Evolutionary conservation across 2,329 filamentous ascomycete species (phyloP), one percentile per base, ranked within the genome.

Genomic region (Sarocladium strictum): DNA sequence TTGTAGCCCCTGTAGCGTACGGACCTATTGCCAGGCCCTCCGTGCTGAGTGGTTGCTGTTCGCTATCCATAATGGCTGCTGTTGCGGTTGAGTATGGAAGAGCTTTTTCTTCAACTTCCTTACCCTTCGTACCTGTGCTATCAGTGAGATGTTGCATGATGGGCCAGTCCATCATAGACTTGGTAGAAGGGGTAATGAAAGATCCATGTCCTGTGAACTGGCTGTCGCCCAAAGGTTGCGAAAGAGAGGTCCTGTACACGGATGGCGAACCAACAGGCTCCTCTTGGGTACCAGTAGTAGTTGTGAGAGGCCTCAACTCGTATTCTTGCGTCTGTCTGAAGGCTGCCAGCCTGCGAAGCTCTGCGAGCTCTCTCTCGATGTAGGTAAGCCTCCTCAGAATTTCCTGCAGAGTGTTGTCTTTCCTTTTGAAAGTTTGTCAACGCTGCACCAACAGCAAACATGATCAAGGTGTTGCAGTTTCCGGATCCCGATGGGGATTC

Each of bases 331-430:
- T 15, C n/a, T 51, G 26, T 32, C 54, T 23, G 17, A 11, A 10
- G 38, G 66, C 51, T 66, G 53, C 64, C 27, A 76, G 7, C 38
- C 6, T 43, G 17, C 7, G 19, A 55, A 52, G 59, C 84, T 32
- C 29, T 12, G 29, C 80, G 58, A 84, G 73, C 64, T 83, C 84
- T 53, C 64, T 71, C 63, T 84, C 80, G 43, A 84, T 68, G 53
- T 67, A 72, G 58, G 76, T 79, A 53, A 84, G 69, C 11, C 76
- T 72, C 49, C 83, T 79, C 27, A 84, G 69, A 53, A 85, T 84
- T 61, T 85, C 79, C 40, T 81, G 74, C 60, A 84, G 70, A 2
- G 80, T 84, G 66, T 80, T 83, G 64, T 85, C 81, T 67, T 85
- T 85, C 63, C 80, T 84, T 61, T 56, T 45, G 9, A 27, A 29